These are phyloP conservation scores for Pezicula carpinea DNA, from an alignment of 2,329 filamentous ascomycete species.

Conservation along the genomic window DNA sequence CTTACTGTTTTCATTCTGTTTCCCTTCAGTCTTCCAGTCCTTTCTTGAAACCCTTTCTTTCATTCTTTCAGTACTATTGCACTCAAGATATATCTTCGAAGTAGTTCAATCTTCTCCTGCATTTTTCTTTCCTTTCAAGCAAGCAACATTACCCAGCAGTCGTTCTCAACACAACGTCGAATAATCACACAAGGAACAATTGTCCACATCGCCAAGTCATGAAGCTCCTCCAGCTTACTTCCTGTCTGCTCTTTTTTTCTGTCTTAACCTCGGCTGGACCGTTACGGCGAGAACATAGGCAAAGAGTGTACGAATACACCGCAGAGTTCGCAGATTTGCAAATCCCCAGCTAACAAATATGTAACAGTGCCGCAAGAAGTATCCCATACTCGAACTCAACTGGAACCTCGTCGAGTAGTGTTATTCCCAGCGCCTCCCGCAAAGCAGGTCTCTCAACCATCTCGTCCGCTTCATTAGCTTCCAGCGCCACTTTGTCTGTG, in stretches of 20 bases:
- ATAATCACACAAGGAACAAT: conserved; percentile 2
- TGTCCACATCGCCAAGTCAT: conserved; percentile 9
- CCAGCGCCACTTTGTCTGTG: too few relatives aligned
- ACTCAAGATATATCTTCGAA: background rate
- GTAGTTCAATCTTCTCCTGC: background rate
- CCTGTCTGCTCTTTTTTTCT: conserved; percentile 9
- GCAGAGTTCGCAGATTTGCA: background rate
- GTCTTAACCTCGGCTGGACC: conserved; percentile 17
- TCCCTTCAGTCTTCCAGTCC: too few relatives aligned
- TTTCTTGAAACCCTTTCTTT: too few relatives aligned
- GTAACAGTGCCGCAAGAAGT: background rate
- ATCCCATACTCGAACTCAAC: too few relatives aligned
- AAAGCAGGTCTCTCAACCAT: too few relatives aligned
- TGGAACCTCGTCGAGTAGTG: too few relatives aligned
- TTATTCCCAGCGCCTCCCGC: too few relatives aligned
- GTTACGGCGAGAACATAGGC: conserved; percentile 8
- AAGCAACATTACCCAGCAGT: background rate
- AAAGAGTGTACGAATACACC: conserved; percentile 10
- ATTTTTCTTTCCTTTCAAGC: background rate
- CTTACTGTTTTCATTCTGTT: too few relatives aligned
- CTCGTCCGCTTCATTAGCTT: too few relatives aligned
- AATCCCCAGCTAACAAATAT: background rate
- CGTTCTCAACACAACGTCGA: conserved; percentile 1
- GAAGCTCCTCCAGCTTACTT: conserved; percentile 12
- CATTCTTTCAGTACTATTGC: background rate